phyloP scores from a whole-genome alignment of 129 eudicot genomes.

The Lactuca sativa region DNA sequence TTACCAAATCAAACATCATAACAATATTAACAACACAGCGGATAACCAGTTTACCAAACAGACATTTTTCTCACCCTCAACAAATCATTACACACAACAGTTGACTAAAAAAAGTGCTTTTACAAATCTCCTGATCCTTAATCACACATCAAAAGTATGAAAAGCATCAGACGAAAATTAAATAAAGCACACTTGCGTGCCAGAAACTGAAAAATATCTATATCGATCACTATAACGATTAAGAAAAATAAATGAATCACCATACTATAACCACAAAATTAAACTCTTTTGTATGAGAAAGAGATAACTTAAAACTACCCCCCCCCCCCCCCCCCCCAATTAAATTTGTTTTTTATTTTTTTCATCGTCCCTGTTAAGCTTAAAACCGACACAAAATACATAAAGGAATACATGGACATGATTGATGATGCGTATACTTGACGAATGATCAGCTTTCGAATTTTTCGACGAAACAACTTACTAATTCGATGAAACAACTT shows the following conservation, averaged over 20 bases:
- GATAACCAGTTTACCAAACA: background rate
- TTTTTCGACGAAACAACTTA: constrained; percentile 5
- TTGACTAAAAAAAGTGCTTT: background rate
- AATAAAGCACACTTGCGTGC: constrained; percentile 14
- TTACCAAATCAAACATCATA: constrained; percentile 9
- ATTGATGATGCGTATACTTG: constrained; percentile 16
- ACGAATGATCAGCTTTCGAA: constrained; percentile 7
- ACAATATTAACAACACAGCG: background rate
- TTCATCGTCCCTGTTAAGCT: constrained; percentile 17
- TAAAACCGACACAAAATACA: constrained; percentile 24
- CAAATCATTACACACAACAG: background rate
- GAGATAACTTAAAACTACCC: background rate
- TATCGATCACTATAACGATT: constrained; percentile 14
- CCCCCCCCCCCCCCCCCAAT: background rate
- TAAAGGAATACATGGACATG: constrained; percentile 9
- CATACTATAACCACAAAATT: background rate
- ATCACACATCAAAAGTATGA: background rate
- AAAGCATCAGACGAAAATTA: constrained; percentile 10
- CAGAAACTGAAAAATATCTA: constrained; percentile 10
- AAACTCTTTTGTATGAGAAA: background rate
- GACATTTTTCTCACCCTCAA: background rate
- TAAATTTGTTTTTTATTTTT: background rate
- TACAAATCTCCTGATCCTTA: constrained; percentile 10
- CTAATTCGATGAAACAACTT: background rate
- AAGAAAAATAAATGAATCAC: constrained; percentile 13